Base-by-base conservation (phyloP, 441 rosid species). In the Oxalis stricta region DNA sequence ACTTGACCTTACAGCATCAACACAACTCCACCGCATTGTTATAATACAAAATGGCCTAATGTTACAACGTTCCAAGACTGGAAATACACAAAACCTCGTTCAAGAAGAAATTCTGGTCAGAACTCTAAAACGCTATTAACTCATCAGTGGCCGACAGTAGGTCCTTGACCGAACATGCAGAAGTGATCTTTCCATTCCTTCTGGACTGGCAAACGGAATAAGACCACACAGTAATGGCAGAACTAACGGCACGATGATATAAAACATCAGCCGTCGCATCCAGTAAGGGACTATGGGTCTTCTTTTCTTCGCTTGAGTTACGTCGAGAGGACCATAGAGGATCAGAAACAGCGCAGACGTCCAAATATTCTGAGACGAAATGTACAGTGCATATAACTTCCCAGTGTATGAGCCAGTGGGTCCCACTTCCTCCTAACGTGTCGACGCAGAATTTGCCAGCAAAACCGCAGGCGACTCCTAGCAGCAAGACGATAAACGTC, bases 371-470 rank as follows among this genome's bases (percentile, higher is more conserved):
- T 2, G 84, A 65, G 26, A 79, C 23, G 58, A 83, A 84, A 36
- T 84, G 95, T 41, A 79, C 44, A 10, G 62, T 3, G 74, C 96
- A 86, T 5, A 77, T 56, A 47, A 53, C 44, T 48, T 77, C 91
- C 96, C 99, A 91, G 33, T 71, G 59, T 2, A 70, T 7, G 10
- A 91, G 68, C 98, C 98, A 91, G 23, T 40, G 53, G 9, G 52
- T 47, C 34, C 96, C 98, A 0, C 67, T 55, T 30, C 98, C 96
- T 5, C 96, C 96, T 23, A 91, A 36, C 0, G 84, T 77, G 64
- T 86, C 96, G 0, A 85, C 76, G 18, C 98, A 83, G 10, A 80
- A 38, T 66, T 80, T 91, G 30, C 93, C 96, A 0, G 83, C 68
- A 33, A 68, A 55, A 49, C 94, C 98, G 38, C 98, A 82, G 11